phyloP scores from a whole-genome alignment of 2,329 filamentous ascomycete species.

The Pestalotiopsis sp. region DNA sequence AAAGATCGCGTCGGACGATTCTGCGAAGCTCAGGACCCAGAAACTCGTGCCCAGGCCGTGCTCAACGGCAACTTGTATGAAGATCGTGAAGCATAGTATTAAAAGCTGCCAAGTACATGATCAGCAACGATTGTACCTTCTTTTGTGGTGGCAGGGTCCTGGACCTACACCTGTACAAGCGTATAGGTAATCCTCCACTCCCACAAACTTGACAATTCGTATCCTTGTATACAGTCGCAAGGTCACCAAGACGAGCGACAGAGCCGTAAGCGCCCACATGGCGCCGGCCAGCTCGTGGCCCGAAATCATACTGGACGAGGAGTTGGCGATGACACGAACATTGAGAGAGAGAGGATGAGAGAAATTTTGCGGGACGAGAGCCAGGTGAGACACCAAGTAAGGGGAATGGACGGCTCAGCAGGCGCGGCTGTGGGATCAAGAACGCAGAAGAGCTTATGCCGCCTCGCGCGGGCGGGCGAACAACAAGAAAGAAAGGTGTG shows the following conservation, averaged over 20 bases:
- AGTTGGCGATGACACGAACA: not conserved
- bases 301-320: constrained; percentile 26
- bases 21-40: constrained; percentile 31
- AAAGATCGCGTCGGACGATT: constrained; percentile 38
- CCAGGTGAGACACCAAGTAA: not conserved
- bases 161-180: constrained; percentile 31
- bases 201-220: constrained; percentile 37
- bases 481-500: not conserved
- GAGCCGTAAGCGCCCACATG: constrained; percentile 37
- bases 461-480: not conserved
- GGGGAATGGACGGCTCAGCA: not conserved
- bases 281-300: constrained; percentile 31
- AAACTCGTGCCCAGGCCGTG: constrained; percentile 37
- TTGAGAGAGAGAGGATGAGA: not conserved
- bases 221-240: constrained; percentile 30
- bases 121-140: not conserved
- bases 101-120: constrained; percentile 24
- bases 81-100: constrained; percentile 35
- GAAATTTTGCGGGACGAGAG: not conserved
- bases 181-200: constrained; percentile 39
- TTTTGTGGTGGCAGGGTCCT: not conserved
- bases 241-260: constrained; percentile 28
- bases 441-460: not conserved
- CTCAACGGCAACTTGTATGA: constrained; percentile 37
- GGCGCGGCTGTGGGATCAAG: not conserved